phyloP scores from a whole-genome alignment of 805 yeast genomes.

The Yueomyces sinensis region DNA sequence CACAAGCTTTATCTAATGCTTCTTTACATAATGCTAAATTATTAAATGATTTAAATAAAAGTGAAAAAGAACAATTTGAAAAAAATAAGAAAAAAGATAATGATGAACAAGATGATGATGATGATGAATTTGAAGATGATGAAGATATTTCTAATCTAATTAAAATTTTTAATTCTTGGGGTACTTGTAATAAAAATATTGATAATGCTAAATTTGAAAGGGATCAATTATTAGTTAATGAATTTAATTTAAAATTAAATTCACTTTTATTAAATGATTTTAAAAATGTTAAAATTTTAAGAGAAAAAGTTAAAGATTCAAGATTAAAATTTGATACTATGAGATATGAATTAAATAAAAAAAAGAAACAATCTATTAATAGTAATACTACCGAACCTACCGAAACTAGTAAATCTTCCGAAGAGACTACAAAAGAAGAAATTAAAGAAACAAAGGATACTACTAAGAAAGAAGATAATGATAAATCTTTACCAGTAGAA shows the following conservation, averaged over 20 bases:
- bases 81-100: constrained; percentile 17
- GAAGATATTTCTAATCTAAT: constrained; percentile 40
- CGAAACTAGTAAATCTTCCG: constrained; percentile 5
- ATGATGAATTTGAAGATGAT: constrained; percentile 28
- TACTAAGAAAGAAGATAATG: background rate
- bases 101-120: constrained; percentile 13
- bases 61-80: constrained; percentile 13
- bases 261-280: constrained; percentile 43
- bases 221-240: constrained; percentile 47
- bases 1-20: constrained; percentile 53
- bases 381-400: constrained; percentile 35
- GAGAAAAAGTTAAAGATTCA: constrained; percentile 57
- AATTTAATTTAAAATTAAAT: constrained; percentile 45
- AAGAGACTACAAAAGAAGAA: background rate
- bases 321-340: constrained; percentile 58
- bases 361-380: constrained; percentile 56
- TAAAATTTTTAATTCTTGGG: constrained; percentile 31
- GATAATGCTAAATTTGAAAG: constrained; percentile 60
- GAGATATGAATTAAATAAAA: constrained; percentile 43
- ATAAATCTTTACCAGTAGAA: constrained; percentile 1
- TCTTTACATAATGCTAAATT: constrained; percentile 37
- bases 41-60: constrained; percentile 16
- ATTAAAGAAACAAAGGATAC: constrained; percentile 2
- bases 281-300: constrained; percentile 42
- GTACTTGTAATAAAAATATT: constrained; percentile 42